These are phyloP conservation scores for Trichoderma sp. DNA, from an alignment of 2,329 filamentous ascomycete species.

Conservation along the genomic window DNA sequence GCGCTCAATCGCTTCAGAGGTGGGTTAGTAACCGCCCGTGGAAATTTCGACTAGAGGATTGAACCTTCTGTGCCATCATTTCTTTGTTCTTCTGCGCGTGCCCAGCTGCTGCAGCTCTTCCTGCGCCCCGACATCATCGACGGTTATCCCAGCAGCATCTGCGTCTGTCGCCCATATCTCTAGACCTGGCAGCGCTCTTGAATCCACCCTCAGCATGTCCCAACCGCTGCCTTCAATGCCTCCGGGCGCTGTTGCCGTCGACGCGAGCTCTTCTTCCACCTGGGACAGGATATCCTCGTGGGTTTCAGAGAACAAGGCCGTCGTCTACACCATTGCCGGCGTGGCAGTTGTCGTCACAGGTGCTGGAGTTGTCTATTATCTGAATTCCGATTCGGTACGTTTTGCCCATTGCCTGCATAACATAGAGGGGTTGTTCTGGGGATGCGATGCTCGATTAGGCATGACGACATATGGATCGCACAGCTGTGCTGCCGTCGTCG, in stretches of 20 bases:
- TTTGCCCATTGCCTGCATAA: neutral
- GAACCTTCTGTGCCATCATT: conserved; percentile 26
- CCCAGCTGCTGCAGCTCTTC: conserved; percentile 33
- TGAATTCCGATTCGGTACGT: conserved; percentile 59
- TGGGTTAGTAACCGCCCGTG: conserved; percentile 22
- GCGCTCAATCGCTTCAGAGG: neutral
- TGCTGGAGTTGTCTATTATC: conserved; percentile 90
- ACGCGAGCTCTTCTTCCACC: conserved; percentile 65
- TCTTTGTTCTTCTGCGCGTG: conserved; percentile 26
- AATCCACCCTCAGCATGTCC: conserved; percentile 36
- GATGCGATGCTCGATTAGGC: conserved; percentile 6
- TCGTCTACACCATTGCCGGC: conserved; percentile 94
- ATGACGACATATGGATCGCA: conserved; percentile 12
- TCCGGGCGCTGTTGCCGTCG: conserved; percentile 47
- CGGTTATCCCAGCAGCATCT: conserved; percentile 23
- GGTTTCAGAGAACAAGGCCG: conserved; percentile 92
- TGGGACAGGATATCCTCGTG: conserved; percentile 90
- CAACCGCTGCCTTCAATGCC: conserved; percentile 50
- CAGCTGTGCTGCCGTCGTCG: neutral
- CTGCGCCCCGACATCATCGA: conserved; percentile 35
- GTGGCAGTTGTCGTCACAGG: conserved; percentile 88
- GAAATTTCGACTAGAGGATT: conserved; percentile 29
- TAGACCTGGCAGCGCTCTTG: conserved; percentile 25
- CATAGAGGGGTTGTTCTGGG: neutral
- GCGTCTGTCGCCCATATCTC: conserved; percentile 28